A percentile compares a stretch with the other conserved stretches of the same genome.
Evolutionary conservation across 2,329 filamentous ascomycete species (phyloP).

Genomic region (Hymenoscyphus scutula): DNA sequence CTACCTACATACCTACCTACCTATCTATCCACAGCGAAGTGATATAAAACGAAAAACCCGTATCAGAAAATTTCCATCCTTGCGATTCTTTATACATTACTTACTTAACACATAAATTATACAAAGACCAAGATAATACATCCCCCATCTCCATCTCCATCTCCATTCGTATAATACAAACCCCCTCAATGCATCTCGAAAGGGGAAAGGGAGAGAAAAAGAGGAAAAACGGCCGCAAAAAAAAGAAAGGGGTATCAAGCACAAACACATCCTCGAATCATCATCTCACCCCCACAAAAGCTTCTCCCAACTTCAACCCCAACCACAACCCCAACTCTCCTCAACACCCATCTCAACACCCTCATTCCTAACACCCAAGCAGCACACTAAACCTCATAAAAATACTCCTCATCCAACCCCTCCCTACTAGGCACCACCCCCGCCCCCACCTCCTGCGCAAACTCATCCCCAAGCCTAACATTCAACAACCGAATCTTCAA

Average conservation of each 20-base stretch:
- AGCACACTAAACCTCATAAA: slow-evolving; percentile 55
- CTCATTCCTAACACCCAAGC: background rate
- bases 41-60: too few species aligned
- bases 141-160: too few species aligned
- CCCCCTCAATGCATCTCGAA: background rate
- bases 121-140: too few species aligned
- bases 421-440: slow-evolving; percentile 78
- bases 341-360: background rate
- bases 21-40: too few species aligned
- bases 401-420: slow-evolving; percentile 89
- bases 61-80: too few species aligned
- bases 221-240: background rate
- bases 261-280: background rate
- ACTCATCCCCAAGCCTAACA: slow-evolving; percentile 75
- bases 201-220: background rate
- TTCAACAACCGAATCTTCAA: slow-evolving; percentile 91
- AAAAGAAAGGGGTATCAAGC: slow-evolving; percentile 1
- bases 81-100: too few species aligned
- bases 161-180: too few species aligned
- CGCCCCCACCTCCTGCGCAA: slow-evolving; percentile 61
- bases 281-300: background rate
- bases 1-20: too few species aligned
- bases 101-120: too few species aligned
- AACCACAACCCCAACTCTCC: too few species aligned
- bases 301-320: background rate